A percentile compares a stretch with the other conserved stretches of the same genome.
Conservation (phyloP, 768 basidiomycete species). For the Leccinum subgranulosum region DNA sequence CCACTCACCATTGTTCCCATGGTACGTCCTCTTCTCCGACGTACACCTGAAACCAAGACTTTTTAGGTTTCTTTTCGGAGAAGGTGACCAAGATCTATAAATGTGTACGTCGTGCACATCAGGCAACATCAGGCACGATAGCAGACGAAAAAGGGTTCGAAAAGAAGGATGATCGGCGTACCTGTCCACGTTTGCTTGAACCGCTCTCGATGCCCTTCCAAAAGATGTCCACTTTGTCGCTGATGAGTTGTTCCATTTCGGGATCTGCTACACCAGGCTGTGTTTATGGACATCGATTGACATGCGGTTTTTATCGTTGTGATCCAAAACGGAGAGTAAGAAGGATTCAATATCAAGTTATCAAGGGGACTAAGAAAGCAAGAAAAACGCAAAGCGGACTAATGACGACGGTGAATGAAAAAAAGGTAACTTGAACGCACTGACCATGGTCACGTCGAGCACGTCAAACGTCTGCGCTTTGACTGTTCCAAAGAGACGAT, state of each 20-base stretch:
- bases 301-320: not conserved
- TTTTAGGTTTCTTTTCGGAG: conserved; percentile 73
- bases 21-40: conserved; percentile 78
- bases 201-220: conserved; percentile 73
- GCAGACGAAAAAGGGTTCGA: not conserved
- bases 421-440: conserved; percentile 14
- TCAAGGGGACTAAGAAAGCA: not conserved
- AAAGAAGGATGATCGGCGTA: conserved; percentile 21
- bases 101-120: not conserved
- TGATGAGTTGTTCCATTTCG: conserved; percentile 66
- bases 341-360: not conserved
- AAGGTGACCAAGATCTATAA: conserved; percentile 64
- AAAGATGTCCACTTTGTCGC: conserved; percentile 73
- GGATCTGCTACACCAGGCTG: conserved; percentile 78
- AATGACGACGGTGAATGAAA: not conserved
- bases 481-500: conserved; percentile 76
- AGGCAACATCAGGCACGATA: not conserved
- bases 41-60: conserved; percentile 73
- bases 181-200: conserved; percentile 66
- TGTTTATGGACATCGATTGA: not conserved
- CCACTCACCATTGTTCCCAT: conserved; percentile 78
- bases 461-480: conserved; percentile 77
- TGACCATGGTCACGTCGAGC: conserved; percentile 80
- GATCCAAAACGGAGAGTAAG: not conserved
- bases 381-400: not conserved